These are phyloP conservation scores for Myxozyma melibiosi DNA, from an alignment of 805 yeast genomes.

Conservation along the genomic window DNA sequence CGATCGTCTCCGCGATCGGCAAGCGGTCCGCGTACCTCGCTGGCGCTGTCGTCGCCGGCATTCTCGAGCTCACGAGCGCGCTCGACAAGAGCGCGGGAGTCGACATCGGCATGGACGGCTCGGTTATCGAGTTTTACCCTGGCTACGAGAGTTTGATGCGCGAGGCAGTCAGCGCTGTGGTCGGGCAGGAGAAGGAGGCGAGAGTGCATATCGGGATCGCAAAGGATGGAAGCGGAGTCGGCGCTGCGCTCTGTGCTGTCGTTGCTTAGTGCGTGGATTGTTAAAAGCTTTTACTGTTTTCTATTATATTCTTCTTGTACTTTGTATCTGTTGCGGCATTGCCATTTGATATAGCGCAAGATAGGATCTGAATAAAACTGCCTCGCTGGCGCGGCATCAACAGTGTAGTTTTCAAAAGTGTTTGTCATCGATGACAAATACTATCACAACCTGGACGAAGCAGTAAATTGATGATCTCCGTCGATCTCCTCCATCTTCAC, in stretches of 20 bases:
- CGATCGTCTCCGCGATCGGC: constrained; percentile 75
- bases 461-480: too few species aligned
- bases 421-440: neutral
- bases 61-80: constrained; percentile 66
- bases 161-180: constrained; percentile 71
- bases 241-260: constrained; percentile 90
- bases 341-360: too few species aligned
- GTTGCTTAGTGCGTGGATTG: neutral
- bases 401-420: too few species aligned
- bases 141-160: constrained; percentile 79
- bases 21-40: constrained; percentile 87
- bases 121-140: constrained; percentile 91
- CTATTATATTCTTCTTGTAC: too few species aligned
- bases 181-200: constrained; percentile 59
- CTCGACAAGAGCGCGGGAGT: constrained; percentile 72
- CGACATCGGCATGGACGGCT: constrained; percentile 95
- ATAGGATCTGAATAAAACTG: neutral
- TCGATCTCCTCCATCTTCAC: too few species aligned
- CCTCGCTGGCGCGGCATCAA: neutral
- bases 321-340: too few species aligned
- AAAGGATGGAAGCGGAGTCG: constrained; percentile 95
- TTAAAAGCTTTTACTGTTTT: neutral
- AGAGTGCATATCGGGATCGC: constrained; percentile 78
- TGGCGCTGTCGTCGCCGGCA: constrained; percentile 87
- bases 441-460: too few species aligned